Evolutionary conservation across 2,329 filamentous ascomycete species (phyloP).

Genomic region (Phyllosticta ampelicida): DNA sequence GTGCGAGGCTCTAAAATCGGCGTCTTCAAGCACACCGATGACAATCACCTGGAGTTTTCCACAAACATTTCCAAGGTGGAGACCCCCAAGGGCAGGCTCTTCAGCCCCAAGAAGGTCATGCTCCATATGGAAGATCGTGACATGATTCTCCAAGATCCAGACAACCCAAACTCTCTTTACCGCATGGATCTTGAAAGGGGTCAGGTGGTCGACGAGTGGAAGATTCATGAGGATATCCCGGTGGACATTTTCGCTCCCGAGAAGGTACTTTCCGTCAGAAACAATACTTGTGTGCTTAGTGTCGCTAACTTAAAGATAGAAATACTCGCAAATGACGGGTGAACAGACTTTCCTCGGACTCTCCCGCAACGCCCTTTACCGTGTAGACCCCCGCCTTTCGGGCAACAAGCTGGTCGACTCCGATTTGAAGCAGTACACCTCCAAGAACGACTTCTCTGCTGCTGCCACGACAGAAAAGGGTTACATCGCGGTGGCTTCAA

Average conservation of each 20-base stretch:
- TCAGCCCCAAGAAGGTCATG: conserved; percentile 96
- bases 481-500: conserved; percentile 91
- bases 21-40: conserved; percentile 90
- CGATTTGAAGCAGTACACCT: conserved; percentile 88
- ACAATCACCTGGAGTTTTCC: conserved; percentile 89
- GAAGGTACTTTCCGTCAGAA: conserved; percentile 43
- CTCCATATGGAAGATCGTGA: conserved; percentile 82
- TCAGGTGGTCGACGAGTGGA: conserved; percentile 98
- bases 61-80: conserved; percentile 96
- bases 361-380: conserved; percentile 85
- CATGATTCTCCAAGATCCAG: conserved; percentile 73
- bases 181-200: conserved; percentile 97
- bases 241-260: conserved; percentile 88
- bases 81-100: conserved; percentile 74
- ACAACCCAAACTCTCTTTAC: conserved; percentile 83
- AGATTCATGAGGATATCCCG: conserved; percentile 90
- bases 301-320: conserved; percentile 38
- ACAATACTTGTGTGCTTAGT: background rate
- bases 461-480: conserved; percentile 92
- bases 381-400: conserved; percentile 79
- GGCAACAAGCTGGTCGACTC: conserved; percentile 89
- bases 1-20: conserved; percentile 96
- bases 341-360: conserved; percentile 93
- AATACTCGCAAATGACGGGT: conserved; percentile 94
- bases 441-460: conserved; percentile 95